Conservation (phyloP, 441 rosid species). For the Populus hybrid region DNA sequence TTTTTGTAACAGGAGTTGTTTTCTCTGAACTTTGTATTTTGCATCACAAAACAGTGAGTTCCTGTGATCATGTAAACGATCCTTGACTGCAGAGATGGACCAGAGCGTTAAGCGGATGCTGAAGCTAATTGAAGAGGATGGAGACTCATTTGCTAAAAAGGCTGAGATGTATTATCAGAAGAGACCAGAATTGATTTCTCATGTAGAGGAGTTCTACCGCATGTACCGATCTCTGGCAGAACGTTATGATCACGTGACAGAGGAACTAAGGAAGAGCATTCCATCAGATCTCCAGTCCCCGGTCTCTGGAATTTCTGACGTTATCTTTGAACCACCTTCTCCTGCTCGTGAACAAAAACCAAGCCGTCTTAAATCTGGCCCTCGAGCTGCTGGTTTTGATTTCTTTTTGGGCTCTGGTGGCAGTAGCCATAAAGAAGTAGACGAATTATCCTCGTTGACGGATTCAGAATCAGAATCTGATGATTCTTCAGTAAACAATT, state of each 20-base stretch:
- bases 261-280: conserved; percentile 66
- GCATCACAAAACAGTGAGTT: not conserved
- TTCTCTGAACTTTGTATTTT: not conserved
- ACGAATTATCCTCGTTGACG: conserved; percentile 63
- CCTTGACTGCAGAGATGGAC: conserved; percentile 69
- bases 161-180: conserved; percentile 90
- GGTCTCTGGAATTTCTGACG: conserved; percentile 61
- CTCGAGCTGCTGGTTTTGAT: conserved; percentile 84
- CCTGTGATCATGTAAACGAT: conserved; percentile 17
- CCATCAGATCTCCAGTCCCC: conserved; percentile 80
- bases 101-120: conserved; percentile 66
- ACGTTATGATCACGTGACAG: conserved; percentile 78
- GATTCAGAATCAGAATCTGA: conserved; percentile 84
- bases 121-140: conserved; percentile 87
- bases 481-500: conserved; percentile 66
- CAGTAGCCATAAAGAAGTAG: conserved; percentile 61
- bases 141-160: conserved; percentile 85
- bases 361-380: conserved; percentile 47
- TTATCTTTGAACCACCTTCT: conserved; percentile 46
- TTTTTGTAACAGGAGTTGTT: not conserved
- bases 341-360: conserved; percentile 40
- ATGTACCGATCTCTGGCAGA: conserved; percentile 86
- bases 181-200: conserved; percentile 74
- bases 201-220: conserved; percentile 81
- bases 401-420: conserved; percentile 74